Base-by-base conservation (phyloP, 139 green algal species). In the Tetradesmus lagerheimii region DNA sequence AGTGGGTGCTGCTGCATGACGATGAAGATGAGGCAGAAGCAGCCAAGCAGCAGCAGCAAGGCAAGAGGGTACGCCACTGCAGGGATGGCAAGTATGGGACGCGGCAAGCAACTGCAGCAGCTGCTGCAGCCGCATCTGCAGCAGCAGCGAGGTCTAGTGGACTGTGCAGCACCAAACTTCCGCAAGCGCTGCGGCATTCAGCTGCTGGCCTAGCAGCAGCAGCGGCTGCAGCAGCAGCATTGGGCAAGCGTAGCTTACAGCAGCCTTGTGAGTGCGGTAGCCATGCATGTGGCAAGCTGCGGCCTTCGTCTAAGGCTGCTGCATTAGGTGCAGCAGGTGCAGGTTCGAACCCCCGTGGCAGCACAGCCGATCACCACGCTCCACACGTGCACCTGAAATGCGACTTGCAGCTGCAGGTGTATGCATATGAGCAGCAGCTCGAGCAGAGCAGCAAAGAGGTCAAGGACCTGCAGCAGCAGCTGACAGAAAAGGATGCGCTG, bases 381-480 rank as follows among this genome's bases (percentile, higher is more conserved):
- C 57, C 57, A 31, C 57, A 71, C 23, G 3, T 71, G 9, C 53
- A 29, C 53, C 14, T 20, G 34, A 43, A 57, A 18, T n/a, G 39
- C 41, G 39, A 62, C 76, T 34, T 53, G 76, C 76, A 80, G 75
- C 34, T n/a, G 38, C 78, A 80, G 35, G 43, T 88, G 25, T 18
- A 66, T 20, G 62, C 57, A 5, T 64, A 31, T 15, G 18, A 80
- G 38, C 23, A 64, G 38, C 83, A 88, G 62, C 41, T 88, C 29
- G 57, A 62, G 41, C 43, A 50, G 25, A 80, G 64, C 38, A 43
- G 27, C n/a, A 47, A 80, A 27, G 29, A 43, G 29, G 64, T 43
- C 0, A 18, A 25, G 3, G 34, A 66, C 5, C 38, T 88, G 25
- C 67, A 64, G 62, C 62, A 80, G 62, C 83, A 88, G 83, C 64